phyloP scores from a whole-genome alignment of 1,139 yeast species.

The Geotrichum citri-aurantii region DNA sequence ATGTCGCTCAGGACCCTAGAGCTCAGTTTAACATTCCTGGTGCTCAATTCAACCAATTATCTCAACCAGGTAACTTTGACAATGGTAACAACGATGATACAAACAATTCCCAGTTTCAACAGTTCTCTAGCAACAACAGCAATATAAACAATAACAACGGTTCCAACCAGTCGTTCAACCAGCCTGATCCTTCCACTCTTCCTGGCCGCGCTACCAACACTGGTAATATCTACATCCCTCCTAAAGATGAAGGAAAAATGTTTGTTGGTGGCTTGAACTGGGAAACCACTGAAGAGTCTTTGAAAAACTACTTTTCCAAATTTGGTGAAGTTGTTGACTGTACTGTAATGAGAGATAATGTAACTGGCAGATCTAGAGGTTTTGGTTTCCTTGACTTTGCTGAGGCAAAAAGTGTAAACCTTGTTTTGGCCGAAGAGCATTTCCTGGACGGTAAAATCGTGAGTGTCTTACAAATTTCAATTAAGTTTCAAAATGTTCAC shows the following conservation, averaged over 20 bases:
- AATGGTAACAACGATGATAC: not conserved
- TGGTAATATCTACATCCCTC: slow-evolving; percentile 39
- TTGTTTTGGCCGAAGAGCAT: slow-evolving; percentile 82
- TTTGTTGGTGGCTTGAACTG: slow-evolving; percentile 97
- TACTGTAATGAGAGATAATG: slow-evolving; percentile 88
- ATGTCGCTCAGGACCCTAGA: slow-evolving; percentile 30
- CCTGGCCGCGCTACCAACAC: slow-evolving; percentile 25
- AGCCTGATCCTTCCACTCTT: slow-evolving; percentile 14
- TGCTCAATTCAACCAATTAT: not conserved
- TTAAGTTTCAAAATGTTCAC: not conserved
- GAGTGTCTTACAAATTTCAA: slow-evolving; percentile 5
- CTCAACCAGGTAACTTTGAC: not conserved
- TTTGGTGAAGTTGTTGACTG: slow-evolving; percentile 88
- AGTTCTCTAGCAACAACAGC: not conserved
- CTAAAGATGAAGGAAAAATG: slow-evolving; percentile 73
- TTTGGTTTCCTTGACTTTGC: slow-evolving; percentile 92
- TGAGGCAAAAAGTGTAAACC: slow-evolving; percentile 76
- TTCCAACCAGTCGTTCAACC: not conserved
- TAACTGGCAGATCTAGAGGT: slow-evolving; percentile 92
- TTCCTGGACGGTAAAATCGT: slow-evolving; percentile 84
- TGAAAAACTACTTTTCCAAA: slow-evolving; percentile 77
- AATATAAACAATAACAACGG: not conserved
- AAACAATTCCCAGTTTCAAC: not conserved
- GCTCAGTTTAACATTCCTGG: not conserved
- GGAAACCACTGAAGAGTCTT: slow-evolving; percentile 85